Evolutionary conservation across 2,329 filamentous ascomycete genomes (phyloP), one percentile per base, ranked within the genome.

Genomic region (Seiridium cupressi): DNA sequence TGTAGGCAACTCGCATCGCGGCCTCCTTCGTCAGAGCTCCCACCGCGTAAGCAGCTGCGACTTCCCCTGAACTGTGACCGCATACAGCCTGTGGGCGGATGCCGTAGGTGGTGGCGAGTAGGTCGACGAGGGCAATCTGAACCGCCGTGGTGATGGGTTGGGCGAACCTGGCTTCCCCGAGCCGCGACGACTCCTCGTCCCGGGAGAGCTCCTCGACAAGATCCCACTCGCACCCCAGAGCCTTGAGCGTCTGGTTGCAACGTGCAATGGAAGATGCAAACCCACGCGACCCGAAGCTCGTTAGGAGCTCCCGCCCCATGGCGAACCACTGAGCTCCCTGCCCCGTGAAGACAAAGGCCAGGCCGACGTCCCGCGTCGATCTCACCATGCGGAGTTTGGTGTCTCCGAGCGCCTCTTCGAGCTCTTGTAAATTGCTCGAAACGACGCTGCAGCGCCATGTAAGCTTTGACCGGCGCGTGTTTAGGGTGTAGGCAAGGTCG

Each of bases 61-160:
- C 65, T 53, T 68, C 66, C 7, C 66, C 66, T 2, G 61, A 64
- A 7, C 64, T 66, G 49, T 68, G 69, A 7, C 73, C 63, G 11
- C 67, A 63, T 7, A 76, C 71, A 0, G 66, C 66, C 0, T 61
- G 62, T 9, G 72, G 68, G 2, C 53, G 60, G 42, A 76, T 66
- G 0, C 68, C 69, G 63, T 66, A 70, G 1, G 10, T 49, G 2
- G 64, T 61, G 2, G 64, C 60, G 7, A 80, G 67, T 4, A 79
- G 66, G 5, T 76, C 70, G 0, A 76, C 70, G 5, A 80, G 61
- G 7, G 66, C 74, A 18, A 81, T 69, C 64, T 81, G 78, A 3
- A 81, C 56, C 0, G 77, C 76, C 3, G 74, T 77, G 54, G 72
- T 77, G 4, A 74, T 57, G 1, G 77, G 72, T 59, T 77, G 74